These are phyloP conservation scores for Aspergillus wentii DNA, from an alignment of 495 filamentous ascomycete genomes.

Conservation along the genomic window DNA sequence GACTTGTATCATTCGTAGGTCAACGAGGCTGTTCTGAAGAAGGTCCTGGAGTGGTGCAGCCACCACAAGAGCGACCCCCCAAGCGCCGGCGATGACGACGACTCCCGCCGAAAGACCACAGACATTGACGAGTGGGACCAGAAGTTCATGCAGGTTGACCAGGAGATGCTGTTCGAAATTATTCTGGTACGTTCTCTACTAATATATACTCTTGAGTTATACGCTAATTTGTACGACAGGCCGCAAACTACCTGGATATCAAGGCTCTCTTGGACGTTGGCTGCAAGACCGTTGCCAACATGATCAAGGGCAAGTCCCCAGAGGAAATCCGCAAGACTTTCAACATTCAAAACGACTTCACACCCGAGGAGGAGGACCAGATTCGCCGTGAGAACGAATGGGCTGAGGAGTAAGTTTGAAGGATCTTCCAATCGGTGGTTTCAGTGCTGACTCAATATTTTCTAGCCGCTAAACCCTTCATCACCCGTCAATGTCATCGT, in stretches of 20 bases:
- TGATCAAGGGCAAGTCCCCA: conserved; percentile 71
- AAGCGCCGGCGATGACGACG: conserved; percentile 79
- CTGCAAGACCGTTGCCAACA: conserved; percentile 67
- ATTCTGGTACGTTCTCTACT: conserved; percentile 66
- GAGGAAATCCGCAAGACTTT: conserved; percentile 75
- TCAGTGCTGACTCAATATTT: conserved; percentile 12
- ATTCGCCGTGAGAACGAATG: conserved; percentile 70
- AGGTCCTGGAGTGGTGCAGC: conserved; percentile 96
- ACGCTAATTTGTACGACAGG: conserved; percentile 30
- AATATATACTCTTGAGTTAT: not conserved
- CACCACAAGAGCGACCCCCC: conserved; percentile 88
- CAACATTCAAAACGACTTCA: conserved; percentile 73
- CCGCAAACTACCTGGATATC: conserved; percentile 71
- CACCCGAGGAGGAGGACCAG: conserved; percentile 68
- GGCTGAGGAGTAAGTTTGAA: conserved; percentile 58
- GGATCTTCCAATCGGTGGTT: not conserved
- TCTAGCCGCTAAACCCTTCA: conserved; percentile 41
- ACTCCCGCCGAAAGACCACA: conserved; percentile 94
- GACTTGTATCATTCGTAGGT: conserved; percentile 49
- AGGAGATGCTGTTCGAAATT: conserved; percentile 99
- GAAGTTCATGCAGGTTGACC: conserved; percentile 99
- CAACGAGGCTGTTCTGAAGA: conserved; percentile 86
- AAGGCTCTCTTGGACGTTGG: conserved; percentile 62
- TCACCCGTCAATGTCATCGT: no score
- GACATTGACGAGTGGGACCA: conserved; percentile 99